A percentile compares a stretch with the other conserved stretches of the same genome.
phyloP scores from a whole-genome alignment of 768 basidiomycete genomes.

The Mycena crocata region DNA sequence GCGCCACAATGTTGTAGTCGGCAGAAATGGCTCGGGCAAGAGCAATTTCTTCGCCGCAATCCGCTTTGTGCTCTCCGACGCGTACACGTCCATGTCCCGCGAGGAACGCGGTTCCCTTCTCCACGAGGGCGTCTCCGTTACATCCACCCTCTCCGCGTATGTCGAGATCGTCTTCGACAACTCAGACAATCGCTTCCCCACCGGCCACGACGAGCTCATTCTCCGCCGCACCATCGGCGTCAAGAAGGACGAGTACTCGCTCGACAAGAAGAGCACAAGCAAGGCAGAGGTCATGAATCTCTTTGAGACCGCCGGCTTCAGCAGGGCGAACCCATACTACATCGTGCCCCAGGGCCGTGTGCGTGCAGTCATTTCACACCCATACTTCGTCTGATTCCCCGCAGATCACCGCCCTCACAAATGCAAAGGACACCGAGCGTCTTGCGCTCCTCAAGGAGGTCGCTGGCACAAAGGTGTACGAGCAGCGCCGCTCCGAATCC shows the following conservation, averaged over 20 bases:
- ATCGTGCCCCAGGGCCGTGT: conserved; percentile 99
- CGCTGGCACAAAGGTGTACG: conserved; percentile 97
- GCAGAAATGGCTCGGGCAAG: conserved; percentile 97
- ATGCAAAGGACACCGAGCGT: conserved; percentile 95
- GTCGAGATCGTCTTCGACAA: conserved; percentile 98
- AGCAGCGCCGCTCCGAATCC: conserved; percentile 91
- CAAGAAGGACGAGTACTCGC: conserved; percentile 98
- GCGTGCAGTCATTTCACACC: conserved; percentile 42
- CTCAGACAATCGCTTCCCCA: conserved; percentile 93
- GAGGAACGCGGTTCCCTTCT: conserved; percentile 94
- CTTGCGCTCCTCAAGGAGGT: conserved; percentile 97
- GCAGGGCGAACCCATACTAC: conserved; percentile 98
- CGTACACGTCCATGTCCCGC: conserved; percentile 93
- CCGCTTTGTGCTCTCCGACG: conserved; percentile 97
- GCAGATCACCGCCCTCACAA: conserved; percentile 95
- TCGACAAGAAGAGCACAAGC: conserved; percentile 94
- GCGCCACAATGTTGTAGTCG: conserved; percentile 95
- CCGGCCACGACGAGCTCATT: conserved; percentile 86
- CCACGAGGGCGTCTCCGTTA: conserved; percentile 91
- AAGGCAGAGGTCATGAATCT: conserved; percentile 99
- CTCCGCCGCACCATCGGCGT: conserved; percentile 94
- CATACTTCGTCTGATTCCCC: conserved; percentile 24
- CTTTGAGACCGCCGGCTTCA: conserved; percentile 96
- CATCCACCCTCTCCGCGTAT: conserved; percentile 92
- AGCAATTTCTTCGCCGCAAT: conserved; percentile 99